Evolutionary conservation across 345 rosid species (phyloP).

Genomic region (Ceriops zippeliana): DNA sequence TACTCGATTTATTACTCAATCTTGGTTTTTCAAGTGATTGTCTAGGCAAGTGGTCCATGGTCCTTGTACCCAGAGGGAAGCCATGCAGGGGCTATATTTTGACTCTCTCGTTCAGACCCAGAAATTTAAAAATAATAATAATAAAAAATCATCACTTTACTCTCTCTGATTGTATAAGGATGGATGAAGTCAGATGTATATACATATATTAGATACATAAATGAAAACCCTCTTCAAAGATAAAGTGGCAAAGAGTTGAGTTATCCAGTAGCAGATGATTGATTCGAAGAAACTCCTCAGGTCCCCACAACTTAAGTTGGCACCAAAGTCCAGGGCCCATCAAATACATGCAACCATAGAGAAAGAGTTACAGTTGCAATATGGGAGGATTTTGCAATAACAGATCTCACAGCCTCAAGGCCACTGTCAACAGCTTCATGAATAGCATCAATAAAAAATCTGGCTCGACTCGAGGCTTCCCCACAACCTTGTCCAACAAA

Average conservation of each 20-base stretch:
- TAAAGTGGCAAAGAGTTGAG: background rate
- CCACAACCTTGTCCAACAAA: conserved; percentile 44
- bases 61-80: too few relatives aligned
- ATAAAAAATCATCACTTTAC: background rate
- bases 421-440: conserved; percentile 47
- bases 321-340: conserved; percentile 54
- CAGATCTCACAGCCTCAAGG: conserved; percentile 42
- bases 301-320: conserved; percentile 28
- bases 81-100: too few relatives aligned
- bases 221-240: background rate
- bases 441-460: conserved; percentile 47
- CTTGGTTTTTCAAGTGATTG: too few relatives aligned
- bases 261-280: background rate
- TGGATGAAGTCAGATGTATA: background rate
- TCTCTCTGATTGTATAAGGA: background rate
- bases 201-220: background rate
- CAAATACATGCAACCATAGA: conserved; percentile 56
- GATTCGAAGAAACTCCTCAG: background rate
- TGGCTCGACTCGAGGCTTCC: conserved; percentile 54
- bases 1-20: too few relatives aligned
- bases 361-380: conserved; percentile 50
- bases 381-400: conserved; percentile 48
- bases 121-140: too few relatives aligned
- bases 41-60: too few relatives aligned
- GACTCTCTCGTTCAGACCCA: too few relatives aligned